Base-by-base conservation (phyloP, 371 early-diverging fungal genomes). In the Lichtheimia ramosa region DNA sequence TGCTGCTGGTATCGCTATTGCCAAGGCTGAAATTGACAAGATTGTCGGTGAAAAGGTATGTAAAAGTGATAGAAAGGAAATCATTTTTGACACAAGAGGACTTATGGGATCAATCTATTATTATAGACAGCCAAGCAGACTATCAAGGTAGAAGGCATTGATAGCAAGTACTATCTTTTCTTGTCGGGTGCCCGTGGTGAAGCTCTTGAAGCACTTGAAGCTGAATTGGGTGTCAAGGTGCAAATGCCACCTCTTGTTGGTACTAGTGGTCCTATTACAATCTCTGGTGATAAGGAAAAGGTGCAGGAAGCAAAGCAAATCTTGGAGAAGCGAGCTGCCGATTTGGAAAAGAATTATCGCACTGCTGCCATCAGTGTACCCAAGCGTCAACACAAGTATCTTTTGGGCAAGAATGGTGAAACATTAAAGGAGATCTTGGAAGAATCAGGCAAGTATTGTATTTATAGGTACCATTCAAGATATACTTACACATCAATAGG, bases 331-430 rank as follows among this genome's bases (percentile, higher is more conserved):
- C 61, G 74, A 1, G 84, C 87, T 64, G 79, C 70, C 8, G 77
- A 87, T 42, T 70, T 95, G 65, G 77, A 85, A 67, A 75, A 81
- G 27, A 77, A 70, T 40, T 86, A 87, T 43, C 78, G 84, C 14
- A 86, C 85, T 7, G 68, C 91, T 51, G 73, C 83, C 3, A 77
- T 94, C 51, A 74, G 77, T 42, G 80, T 96, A 46, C 91, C 93
- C 52, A 94, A 95, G 82, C 86, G 89, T 55, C 93, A 94, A 73
- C 97, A 96, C 76, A 89, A 90, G 54, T 93, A 93, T 69, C 78
- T 98, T 25, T 79, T 93, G 24, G 97, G 97, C 25, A 83, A 87
- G 59, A 88, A 90, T 64, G 96, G 93, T 41, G 73, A 83, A 27
- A 83, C 76, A 23, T 79, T 97, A 54, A 79, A 83, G 56, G 93